Conservation (phyloP, 495 filamentous ascomycete genomes). For the Lasiosphaeria miniovina region DNA sequence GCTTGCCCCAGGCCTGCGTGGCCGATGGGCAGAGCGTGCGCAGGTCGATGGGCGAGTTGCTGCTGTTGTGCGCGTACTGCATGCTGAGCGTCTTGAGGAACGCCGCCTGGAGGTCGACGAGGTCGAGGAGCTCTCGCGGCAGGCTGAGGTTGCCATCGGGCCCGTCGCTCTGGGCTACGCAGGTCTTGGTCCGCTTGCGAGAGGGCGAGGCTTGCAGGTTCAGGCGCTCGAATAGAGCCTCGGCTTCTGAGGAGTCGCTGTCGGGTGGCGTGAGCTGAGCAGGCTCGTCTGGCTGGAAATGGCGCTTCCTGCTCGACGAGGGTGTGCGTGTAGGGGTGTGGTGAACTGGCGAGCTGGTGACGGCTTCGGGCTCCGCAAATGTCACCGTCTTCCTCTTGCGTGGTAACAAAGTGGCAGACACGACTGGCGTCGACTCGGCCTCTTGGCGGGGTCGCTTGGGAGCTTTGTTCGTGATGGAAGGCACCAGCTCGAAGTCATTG, state of each 20-base stretch:
- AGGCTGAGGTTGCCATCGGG: slow-evolving; percentile 36
- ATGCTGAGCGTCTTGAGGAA: slow-evolving; percentile 58
- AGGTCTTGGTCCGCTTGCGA: slow-evolving; percentile 31
- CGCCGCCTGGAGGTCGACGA: slow-evolving; percentile 54
- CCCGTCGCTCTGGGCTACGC: slow-evolving; percentile 25
- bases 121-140: slow-evolving; percentile 53
- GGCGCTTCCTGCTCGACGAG: slow-evolving; percentile 22
- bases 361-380: slow-evolving; percentile 21
- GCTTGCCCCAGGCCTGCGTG: slow-evolving; percentile 59
- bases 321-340: slow-evolving; percentile 6
- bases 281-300: slow-evolving; percentile 17
- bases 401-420: slow-evolving; percentile 11
- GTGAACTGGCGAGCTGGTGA: slow-evolving; percentile 5
- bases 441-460: slow-evolving; percentile 28
- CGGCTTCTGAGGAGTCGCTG: slow-evolving; percentile 20
- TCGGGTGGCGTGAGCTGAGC: background rate
- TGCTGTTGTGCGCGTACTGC: slow-evolving; percentile 64
- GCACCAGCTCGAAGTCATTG: slow-evolving; percentile 19
- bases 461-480: slow-evolving; percentile 9
- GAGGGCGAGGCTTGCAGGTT: slow-evolving; percentile 38
- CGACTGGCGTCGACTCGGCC: slow-evolving; percentile 9
- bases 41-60: slow-evolving; percentile 56
- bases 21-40: slow-evolving; percentile 52
- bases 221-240: slow-evolving; percentile 38
- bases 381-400: slow-evolving; percentile 29